Evolutionary conservation across 2,329 filamentous ascomycete species (phyloP).

Genomic region (Cytospora mali): DNA sequence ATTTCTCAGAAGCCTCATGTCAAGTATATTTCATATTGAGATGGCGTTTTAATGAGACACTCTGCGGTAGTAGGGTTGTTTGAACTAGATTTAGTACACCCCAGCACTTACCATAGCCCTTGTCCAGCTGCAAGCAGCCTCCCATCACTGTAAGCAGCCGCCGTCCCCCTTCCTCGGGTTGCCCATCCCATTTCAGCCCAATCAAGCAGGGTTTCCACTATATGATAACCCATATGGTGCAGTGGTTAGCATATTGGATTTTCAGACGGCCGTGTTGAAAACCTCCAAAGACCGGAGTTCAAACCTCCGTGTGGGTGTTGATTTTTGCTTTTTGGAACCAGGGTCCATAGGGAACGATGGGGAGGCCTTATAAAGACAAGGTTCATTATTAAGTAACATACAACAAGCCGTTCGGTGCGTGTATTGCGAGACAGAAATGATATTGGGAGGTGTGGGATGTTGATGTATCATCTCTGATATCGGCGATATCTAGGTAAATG

Average conservation of each 20-base stretch:
- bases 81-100: too few relatives aligned
- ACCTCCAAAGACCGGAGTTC: conserved; percentile 16
- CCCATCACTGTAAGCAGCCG: background rate
- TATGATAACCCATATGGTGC: background rate
- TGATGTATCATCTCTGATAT: too few relatives aligned
- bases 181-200: background rate
- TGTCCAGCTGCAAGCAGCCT: background rate
- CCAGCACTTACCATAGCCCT: background rate
- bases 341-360: background rate
- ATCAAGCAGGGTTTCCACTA: background rate
- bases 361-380: too few relatives aligned
- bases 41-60: too few relatives aligned
- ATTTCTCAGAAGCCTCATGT: too few relatives aligned
- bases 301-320: conserved; percentile 12
- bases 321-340: background rate
- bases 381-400: too few relatives aligned
- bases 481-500: too few relatives aligned
- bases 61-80: too few relatives aligned
- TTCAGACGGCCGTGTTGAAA: background rate
- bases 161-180: background rate
- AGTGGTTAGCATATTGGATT: conserved; percentile 20
- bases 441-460: too few relatives aligned
- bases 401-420: too few relatives aligned
- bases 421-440: too few relatives aligned
- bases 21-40: too few relatives aligned